Conservation (phyloP, 768 basidiomycete species). For the Dentipellis sp. region DNA sequence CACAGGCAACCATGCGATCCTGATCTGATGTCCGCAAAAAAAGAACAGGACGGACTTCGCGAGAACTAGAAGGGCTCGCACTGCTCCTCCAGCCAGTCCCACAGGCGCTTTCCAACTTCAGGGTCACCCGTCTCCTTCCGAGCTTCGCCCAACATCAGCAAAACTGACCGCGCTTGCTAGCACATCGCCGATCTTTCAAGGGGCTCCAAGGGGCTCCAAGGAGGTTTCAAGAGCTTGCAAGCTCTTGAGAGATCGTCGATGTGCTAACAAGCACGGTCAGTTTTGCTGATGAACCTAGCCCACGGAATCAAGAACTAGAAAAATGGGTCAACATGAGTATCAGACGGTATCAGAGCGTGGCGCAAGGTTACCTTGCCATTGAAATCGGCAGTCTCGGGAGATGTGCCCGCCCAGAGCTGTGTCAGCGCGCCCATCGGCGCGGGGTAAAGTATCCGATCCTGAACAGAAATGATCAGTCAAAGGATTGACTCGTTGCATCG, state of each 20-base stretch:
- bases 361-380: conserved; percentile 21
- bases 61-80: neutral
- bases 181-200: too few relatives aligned
- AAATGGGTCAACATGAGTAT: neutral
- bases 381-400: conserved; percentile 25
- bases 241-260: too few relatives aligned
- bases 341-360: neutral
- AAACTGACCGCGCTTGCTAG: too few relatives aligned
- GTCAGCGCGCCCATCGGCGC: conserved; percentile 27
- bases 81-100: conserved; percentile 19
- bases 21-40: too few relatives aligned
- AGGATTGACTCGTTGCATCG: too few relatives aligned
- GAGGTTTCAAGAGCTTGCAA: too few relatives aligned
- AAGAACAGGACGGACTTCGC: neutral
- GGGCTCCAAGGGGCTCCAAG: too few relatives aligned
- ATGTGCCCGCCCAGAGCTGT: conserved; percentile 32
- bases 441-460: neutral
- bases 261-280: too few relatives aligned
- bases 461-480: neutral
- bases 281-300: too few relatives aligned
- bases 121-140: conserved; percentile 5
- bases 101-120: conserved; percentile 11
- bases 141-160: neutral
- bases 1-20: too few relatives aligned
- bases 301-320: conserved; percentile 9